Evolutionary conservation across 805 yeast genomes (phyloP).

Genomic region (Cyberlindnera sargentensis): DNA sequence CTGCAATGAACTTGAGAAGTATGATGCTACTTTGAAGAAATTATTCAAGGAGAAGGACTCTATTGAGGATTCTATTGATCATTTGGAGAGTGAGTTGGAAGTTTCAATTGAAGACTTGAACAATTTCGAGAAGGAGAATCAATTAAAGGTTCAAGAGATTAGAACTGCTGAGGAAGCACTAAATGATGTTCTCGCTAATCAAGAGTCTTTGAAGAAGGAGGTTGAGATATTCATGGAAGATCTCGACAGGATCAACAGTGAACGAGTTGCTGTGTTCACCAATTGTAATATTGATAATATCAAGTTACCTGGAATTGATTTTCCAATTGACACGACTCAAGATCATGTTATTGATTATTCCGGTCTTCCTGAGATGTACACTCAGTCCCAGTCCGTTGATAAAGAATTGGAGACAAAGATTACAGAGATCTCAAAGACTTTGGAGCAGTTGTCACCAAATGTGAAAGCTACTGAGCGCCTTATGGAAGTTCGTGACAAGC

Average conservation of each 20-base stretch:
- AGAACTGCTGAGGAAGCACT: slow-evolving; percentile 43
- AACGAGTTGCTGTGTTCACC: slow-evolving; percentile 52
- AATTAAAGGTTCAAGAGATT: slow-evolving; percentile 26
- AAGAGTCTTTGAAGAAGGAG: slow-evolving; percentile 27
- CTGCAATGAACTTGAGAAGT: slow-evolving; percentile 29
- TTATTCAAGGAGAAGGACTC: slow-evolving; percentile 28
- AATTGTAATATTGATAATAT: slow-evolving; percentile 69
- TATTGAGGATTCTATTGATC: slow-evolving; percentile 28
- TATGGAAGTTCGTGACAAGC: slow-evolving; percentile 54
- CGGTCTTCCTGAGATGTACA: slow-evolving; percentile 39
- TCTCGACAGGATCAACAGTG: slow-evolving; percentile 45
- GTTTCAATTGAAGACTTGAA: slow-evolving; percentile 30
- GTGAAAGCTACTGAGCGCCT: slow-evolving; percentile 73
- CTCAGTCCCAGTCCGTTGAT: slow-evolving; percentile 16
- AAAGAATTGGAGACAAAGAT: slow-evolving; percentile 33
- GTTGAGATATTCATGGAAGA: slow-evolving; percentile 42
- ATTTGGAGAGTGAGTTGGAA: slow-evolving; percentile 35
- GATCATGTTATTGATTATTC: slow-evolving; percentile 50
- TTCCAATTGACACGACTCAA: slow-evolving; percentile 51
- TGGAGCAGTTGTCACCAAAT: slow-evolving; percentile 59
- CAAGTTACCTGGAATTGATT: slow-evolving; percentile 33
- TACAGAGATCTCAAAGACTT: slow-evolving; percentile 26
- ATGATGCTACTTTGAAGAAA: slow-evolving; percentile 28
- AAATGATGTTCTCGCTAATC: slow-evolving; percentile 26
- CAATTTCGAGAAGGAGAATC: slow-evolving; percentile 26